Evolutionary conservation across 176 grass and related monocot species (phyloP), one percentile per base, ranked within the genome.

Genomic region (Urochloa ruziziensis): DNA sequence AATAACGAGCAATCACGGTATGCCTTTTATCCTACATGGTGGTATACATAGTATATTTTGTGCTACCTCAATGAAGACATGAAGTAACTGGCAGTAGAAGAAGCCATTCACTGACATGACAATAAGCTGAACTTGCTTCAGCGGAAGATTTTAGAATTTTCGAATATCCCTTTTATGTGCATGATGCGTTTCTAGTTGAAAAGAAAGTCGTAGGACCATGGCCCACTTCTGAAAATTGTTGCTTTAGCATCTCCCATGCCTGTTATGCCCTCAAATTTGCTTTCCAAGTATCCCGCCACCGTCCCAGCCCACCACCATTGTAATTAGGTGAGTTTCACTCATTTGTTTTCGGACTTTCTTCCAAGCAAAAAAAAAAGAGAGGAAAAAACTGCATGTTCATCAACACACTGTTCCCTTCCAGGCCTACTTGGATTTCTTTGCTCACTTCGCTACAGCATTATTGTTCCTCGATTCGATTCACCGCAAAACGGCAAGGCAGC

Each of bases 281-380:
- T 88, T 88, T 27, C 64, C 82, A 71, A 88, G 77, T 32, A 80
- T 87, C 58, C 79, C 74, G 47, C 4, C 47, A 18, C 44, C 85
- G 73, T 64, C 44, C 13, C 44, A 2, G 44, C 13, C n/a, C n/a
- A n/a, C n/a, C n/a, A n/a, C n/a, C n/a, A n/a, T n/a, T n/a, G n/a
- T n/a, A n/a, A n/a, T n/a, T n/a, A n/a, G n/a, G n/a, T n/a, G n/a
- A n/a, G n/a, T n/a, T n/a, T n/a, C n/a, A n/a, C n/a, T n/a, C n/a
- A n/a, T n/a, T n/a, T n/a, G n/a, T n/a, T n/a, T n/a, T n/a, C n/a
- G n/a, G n/a, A n/a, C n/a, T n/a, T n/a, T n/a, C n/a, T n/a, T n/a
- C n/a, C n/a, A n/a, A n/a, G n/a, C n/a, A n/a, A n/a, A n/a, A n/a
- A n/a, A n/a, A n/a, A n/a, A n/a, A n/a, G n/a, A n/a, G n/a, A n/a